phyloP scores from a whole-genome alignment of 2,329 filamentous ascomycete species.

The Penicillium crustosum region DNA sequence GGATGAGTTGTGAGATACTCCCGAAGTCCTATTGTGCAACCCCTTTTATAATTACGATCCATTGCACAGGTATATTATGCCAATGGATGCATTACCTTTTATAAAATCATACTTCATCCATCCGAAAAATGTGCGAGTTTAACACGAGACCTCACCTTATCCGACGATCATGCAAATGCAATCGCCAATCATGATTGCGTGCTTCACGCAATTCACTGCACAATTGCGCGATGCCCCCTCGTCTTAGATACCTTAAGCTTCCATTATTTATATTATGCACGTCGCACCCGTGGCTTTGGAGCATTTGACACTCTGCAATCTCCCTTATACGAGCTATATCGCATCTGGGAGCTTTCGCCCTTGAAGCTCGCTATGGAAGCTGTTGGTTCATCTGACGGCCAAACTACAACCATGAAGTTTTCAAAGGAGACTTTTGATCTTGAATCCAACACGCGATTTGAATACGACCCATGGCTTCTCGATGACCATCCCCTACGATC shows the following conservation, averaged over 20 bases:
- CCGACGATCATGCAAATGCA: slow-evolving; percentile 11
- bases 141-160: not conserved
- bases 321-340: not conserved
- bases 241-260: not conserved
- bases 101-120: too few relatives aligned
- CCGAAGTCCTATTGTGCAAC: not conserved
- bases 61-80: too few relatives aligned
- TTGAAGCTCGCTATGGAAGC: slow-evolving; percentile 5
- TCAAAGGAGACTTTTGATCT: slow-evolving; percentile 8
- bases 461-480: slow-evolving; percentile 30
- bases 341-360: not conserved
- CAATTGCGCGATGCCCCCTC: slow-evolving; percentile 21
- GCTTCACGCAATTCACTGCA: slow-evolving; percentile 16
- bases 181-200: slow-evolving; percentile 22
- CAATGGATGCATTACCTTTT: not conserved
- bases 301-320: not conserved
- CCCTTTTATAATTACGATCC: not conserved
- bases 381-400: not conserved
- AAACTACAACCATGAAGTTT: not conserved
- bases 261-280: not conserved
- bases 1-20: not conserved
- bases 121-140: not conserved
- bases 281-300: not conserved
- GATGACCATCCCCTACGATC: slow-evolving; percentile 39
- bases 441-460: slow-evolving; percentile 8